A percentile compares a stretch with the other conserved stretches of the same genome.
Conservation (phyloP, 2,329 filamentous ascomycete genomes). For the Talaromyces sp. region DNA sequence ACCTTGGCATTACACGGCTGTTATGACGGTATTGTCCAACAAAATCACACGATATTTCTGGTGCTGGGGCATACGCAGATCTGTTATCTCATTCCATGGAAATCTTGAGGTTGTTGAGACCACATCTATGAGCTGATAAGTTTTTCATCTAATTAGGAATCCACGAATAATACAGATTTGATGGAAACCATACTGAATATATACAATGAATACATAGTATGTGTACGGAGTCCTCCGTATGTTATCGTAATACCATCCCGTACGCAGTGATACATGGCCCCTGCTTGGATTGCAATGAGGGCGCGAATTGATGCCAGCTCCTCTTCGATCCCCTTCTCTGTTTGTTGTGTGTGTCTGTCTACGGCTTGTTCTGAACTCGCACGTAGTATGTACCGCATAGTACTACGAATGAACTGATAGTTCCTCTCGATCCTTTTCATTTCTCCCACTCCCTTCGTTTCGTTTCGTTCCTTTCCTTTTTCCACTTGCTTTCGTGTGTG, state of each 20-base stretch:
- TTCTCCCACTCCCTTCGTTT: conserved; percentile 22
- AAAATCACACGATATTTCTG: background rate
- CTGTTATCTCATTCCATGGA: too few species aligned
- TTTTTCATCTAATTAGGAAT: too few species aligned
- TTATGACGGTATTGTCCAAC: background rate
- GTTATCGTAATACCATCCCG: background rate
- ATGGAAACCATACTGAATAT: too few species aligned
- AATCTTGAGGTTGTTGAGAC: too few species aligned
- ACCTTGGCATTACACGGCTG: background rate
- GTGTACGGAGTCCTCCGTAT: too few species aligned
- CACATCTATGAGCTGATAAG: too few species aligned
- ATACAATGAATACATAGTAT: too few species aligned
- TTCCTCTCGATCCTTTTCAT: conserved; percentile 18
- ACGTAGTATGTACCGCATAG: conserved; percentile 5
- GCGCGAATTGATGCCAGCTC: background rate
- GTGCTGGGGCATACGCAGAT: too few species aligned
- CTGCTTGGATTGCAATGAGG: background rate
- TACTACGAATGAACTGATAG: conserved; percentile 3
- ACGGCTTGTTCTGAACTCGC: background rate
- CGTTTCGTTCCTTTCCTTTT: conserved; percentile 24
- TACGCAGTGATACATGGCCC: background rate
- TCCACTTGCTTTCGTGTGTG: conserved; percentile 24
- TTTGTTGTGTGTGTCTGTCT: conserved; percentile 2
- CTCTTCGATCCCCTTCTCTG: background rate
- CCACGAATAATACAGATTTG: too few species aligned